phyloP scores from a whole-genome alignment of 257 asterid genomes.

The Gynochthodes officinalis region DNA sequence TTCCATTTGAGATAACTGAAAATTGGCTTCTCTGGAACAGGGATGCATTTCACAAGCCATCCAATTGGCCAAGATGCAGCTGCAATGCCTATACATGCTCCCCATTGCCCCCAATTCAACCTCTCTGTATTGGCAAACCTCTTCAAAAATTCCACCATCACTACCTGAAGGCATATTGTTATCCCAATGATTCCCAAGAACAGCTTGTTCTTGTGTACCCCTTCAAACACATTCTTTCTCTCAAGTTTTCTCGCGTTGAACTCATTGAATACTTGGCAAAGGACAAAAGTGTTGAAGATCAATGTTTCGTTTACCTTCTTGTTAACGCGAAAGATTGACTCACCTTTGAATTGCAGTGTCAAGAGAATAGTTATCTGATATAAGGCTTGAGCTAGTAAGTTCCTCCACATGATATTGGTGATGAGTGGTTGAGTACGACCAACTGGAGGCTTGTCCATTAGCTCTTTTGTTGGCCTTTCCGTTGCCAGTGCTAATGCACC shows the following conservation, averaged over 20 bases:
- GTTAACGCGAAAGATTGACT: constrained; percentile 25
- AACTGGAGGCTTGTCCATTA: constrained; percentile 41
- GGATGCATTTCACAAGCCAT: constrained; percentile 41
- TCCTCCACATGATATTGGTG: constrained; percentile 52
- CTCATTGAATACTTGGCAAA: constrained; percentile 61
- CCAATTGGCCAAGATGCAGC: constrained; percentile 57
- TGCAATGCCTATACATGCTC: constrained; percentile 44
- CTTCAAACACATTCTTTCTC: constrained; percentile 56
- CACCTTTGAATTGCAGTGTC: constrained; percentile 38
- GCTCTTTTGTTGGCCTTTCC: constrained; percentile 43
- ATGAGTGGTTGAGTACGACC: constrained; percentile 42
- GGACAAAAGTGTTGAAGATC: constrained; percentile 54
- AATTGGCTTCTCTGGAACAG: constrained; percentile 30
- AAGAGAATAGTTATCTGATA: constrained; percentile 37
- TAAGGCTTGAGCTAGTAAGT: constrained; percentile 39
- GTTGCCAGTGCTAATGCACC: constrained; percentile 54
- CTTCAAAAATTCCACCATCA: constrained; percentile 65
- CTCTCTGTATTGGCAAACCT: constrained; percentile 59
- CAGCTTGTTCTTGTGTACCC: constrained; percentile 45
- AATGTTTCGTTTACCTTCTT: constrained; percentile 43
- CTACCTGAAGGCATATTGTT: constrained; percentile 47
- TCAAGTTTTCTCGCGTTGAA: constrained; percentile 58
- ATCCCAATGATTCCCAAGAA: constrained; percentile 53
- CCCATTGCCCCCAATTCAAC: constrained; percentile 62
- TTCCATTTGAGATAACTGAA: constrained; percentile 19